These are phyloP conservation scores for Logfia minima DNA, from an alignment of 129 eudicot genomes.

Conservation along the genomic window DNA sequence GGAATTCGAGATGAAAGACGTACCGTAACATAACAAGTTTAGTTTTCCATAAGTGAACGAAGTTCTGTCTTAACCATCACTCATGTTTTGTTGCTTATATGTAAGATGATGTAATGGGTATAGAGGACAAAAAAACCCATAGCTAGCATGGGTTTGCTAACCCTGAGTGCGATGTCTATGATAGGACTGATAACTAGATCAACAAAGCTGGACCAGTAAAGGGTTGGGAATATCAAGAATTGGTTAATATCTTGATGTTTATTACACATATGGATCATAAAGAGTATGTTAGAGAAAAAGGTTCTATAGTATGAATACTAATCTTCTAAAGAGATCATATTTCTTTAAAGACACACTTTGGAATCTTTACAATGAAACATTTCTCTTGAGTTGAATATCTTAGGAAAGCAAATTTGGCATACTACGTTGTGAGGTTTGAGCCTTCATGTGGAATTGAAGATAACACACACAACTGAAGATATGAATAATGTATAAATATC, in stretches of 20 bases:
- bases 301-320: neutral
- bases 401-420: neutral
- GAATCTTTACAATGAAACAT: neutral
- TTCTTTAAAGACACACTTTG: neutral
- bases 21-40: neutral
- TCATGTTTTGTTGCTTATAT: neutral
- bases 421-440: neutral
- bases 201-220: neutral
- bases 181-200: neutral
- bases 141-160: too few species aligned
- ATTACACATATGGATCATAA: too few species aligned
- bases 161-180: neutral
- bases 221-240: neutral
- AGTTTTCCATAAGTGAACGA: neutral
- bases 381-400: neutral
- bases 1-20: neutral
- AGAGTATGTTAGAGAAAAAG: neutral
- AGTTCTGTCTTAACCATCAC: neutral
- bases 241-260: neutral
- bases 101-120: neutral
- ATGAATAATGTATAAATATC: too few species aligned
- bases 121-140: too few species aligned
- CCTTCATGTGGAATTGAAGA: neutral
- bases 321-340: neutral
- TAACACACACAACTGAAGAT: slow-evolving; percentile 1